Percentiles rank a stretch among this genome's conserved stretches.
Evolutionary conservation across 1,139 yeast species (phyloP).

Genomic region (Suhomyces chickasaworum): DNA sequence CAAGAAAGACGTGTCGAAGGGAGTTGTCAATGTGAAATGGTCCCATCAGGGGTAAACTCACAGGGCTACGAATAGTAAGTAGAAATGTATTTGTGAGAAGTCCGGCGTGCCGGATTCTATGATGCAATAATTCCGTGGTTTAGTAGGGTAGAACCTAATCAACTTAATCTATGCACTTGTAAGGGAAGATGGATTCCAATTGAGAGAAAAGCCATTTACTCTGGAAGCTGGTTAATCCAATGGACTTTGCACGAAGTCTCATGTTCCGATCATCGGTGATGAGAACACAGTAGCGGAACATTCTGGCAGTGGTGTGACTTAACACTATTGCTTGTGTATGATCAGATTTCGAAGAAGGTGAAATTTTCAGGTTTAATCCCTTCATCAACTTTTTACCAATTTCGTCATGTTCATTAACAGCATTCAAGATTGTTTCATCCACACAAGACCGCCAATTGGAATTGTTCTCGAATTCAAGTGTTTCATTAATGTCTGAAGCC

Average conservation of each 20-base stretch:
- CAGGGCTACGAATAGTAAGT: not conserved
- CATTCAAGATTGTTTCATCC: conserved; percentile 59
- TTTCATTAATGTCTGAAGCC: conserved; percentile 57
- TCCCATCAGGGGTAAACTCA: not conserved
- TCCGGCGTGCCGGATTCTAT: conserved; percentile 1
- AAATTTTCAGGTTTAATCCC: conserved; percentile 35
- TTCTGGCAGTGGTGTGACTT: conserved; percentile 38
- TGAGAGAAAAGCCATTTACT: conserved; percentile 63
- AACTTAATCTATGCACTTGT: conserved; percentile 43
- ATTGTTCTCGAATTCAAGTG: conserved; percentile 63
- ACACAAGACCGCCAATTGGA: conserved; percentile 64
- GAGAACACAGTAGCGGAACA: conserved; percentile 58
- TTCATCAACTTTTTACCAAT: conserved; percentile 41
- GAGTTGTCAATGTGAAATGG: not conserved
- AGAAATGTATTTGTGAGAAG: conserved; percentile 2
- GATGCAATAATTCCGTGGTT: conserved; percentile 4
- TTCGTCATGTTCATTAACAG: conserved; percentile 52
- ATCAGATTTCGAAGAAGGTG: conserved; percentile 6
- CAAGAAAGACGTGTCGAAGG: not conserved
- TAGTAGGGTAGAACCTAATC: too few relatives aligned
- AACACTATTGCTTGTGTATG: conserved; percentile 20
- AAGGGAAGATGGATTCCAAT: conserved; percentile 44
- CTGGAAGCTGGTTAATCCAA: conserved; percentile 58
- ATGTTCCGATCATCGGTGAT: conserved; percentile 75
- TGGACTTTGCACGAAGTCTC: conserved; percentile 64